These are phyloP conservation scores for Aspergillus jensenii DNA, from an alignment of 2,329 filamentous ascomycete genomes.

Conservation along the genomic window DNA sequence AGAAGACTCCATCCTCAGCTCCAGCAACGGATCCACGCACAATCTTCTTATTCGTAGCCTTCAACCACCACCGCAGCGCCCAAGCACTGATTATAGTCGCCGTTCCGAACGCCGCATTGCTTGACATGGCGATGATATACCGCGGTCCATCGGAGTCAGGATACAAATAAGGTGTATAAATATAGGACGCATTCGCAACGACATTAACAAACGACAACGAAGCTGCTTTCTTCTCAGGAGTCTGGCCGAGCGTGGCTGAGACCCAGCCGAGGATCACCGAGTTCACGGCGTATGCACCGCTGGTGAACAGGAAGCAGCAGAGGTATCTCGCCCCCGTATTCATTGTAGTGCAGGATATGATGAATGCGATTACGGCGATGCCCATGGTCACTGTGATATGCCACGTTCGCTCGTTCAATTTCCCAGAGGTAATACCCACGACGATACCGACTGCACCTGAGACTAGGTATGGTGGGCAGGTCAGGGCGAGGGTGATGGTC, in stretches of 20 bases:
- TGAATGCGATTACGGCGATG: constrained; percentile 22
- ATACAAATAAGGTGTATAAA: constrained; percentile 35
- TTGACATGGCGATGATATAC: background rate
- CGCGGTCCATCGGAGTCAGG: constrained; percentile 7
- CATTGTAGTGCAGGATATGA: constrained; percentile 17
- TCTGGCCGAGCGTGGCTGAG: constrained; percentile 37
- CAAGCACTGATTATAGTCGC: background rate
- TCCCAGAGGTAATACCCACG: background rate
- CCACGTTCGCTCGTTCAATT: constrained; percentile 21
- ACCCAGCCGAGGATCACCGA: constrained; percentile 42
- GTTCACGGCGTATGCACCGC: constrained; percentile 28
- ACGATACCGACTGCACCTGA: background rate
- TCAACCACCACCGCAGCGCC: background rate
- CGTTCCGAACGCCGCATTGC: background rate
- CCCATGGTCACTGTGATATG: constrained; percentile 18
- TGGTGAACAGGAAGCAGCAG: constrained; percentile 25
- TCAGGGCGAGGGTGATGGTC: constrained; percentile 51
- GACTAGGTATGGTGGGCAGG: constrained; percentile 24
- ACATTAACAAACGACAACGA: constrained; percentile 40
- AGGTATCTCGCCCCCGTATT: constrained; percentile 23
- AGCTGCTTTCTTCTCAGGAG: constrained; percentile 42
- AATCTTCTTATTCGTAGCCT: background rate
- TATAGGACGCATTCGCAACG: constrained; percentile 34
- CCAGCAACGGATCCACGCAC: background rate
- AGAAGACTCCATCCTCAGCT: background rate